Percentiles rank a stretch among this genome's conserved stretches.
phyloP scores from a whole-genome alignment of 1,284 basidiomycete genomes.

The Neonothopanus nambi region DNA sequence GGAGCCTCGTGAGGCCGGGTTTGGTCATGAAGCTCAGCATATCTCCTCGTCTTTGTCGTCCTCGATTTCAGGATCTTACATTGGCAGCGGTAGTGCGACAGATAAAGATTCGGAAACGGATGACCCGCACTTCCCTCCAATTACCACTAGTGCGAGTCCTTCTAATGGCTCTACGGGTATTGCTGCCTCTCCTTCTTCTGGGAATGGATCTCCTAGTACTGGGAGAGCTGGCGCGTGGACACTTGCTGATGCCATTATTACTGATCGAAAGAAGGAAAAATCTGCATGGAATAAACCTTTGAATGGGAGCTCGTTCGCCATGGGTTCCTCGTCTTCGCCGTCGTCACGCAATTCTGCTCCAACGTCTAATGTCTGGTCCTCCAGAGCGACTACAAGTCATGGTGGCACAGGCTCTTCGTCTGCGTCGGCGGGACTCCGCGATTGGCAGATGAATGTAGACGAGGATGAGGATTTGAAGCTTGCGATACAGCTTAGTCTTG shows the following conservation, averaged over 20 bases:
- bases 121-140: not conserved
- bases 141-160: not conserved
- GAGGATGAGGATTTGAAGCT: conserved; percentile 17
- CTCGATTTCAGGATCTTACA: not conserved
- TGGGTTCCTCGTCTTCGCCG: too few relatives aligned
- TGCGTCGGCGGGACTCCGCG: not conserved
- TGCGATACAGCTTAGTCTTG: conserved; percentile 15
- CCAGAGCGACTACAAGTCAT: too few relatives aligned
- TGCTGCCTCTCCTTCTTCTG: too few relatives aligned
- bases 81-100: not conserved
- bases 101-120: not conserved
- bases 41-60: conserved; percentile 9
- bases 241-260: not conserved
- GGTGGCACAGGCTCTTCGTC: not conserved
- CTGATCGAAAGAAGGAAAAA: conserved; percentile 1
- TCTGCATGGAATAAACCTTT: conserved; percentile 14
- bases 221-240: too few relatives aligned
- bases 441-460: not conserved
- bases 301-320: not conserved
- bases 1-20: conserved; percentile 45
- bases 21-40: conserved; percentile 15
- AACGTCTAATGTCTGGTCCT: not conserved
- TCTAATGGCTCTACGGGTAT: not conserved
- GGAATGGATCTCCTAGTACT: not conserved
- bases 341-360: not conserved